Evolutionary conservation across 108 stramenopile species (phyloP), one percentile per base, ranked within the genome.

Genomic region (Cyclostephanos invisitatus): DNA sequence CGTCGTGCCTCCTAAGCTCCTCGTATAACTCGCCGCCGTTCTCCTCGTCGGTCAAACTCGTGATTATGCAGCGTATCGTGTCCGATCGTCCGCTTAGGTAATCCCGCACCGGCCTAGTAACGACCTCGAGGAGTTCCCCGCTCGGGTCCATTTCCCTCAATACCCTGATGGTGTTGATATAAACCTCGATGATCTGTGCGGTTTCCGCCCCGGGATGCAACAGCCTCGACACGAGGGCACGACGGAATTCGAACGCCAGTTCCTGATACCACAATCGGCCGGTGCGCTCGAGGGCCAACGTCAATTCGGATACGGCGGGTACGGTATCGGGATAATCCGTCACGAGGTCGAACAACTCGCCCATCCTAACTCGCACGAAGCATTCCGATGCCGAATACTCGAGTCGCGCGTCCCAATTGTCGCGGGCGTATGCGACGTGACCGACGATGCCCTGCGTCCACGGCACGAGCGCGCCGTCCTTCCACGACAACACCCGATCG

Each of bases 181-280:
- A 99, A 7, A 97, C 93, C 70, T 97, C 95, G 64, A 99, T 93
- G 51, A 99, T 96, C 74, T 97, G 96, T 8, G 84, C 65, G 7
- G 98, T 98, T 60, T 91, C 90, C 2, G 97, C 98, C 35, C 98
- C 98, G 0, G 95, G 91, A 86, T 98, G 98, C 28, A 96, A 78
- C 66, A 98, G 74, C n/a, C 98, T 82, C 15, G 81, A 70, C 20
- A 81, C 60, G 62, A 98, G 74, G n/a, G 79, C 79, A 17, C 65
- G 49, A 28, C 78, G 67, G 54, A 90, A 87, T 24, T 85, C 79
- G 3, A 64, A 12, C 9, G 77, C 85, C 35, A 94, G 47, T 20
- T 73, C 65, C 3, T 51, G 57, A 44, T 80, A 78, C 29, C 53
- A 61, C 27, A 80, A 22, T 21, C 74, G 27, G 44, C 73, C 70